Evolutionary conservation across 768 basidiomycete species (phyloP), one percentile per base, ranked within the genome.

Genomic region (Boletellus emodensis): DNA sequence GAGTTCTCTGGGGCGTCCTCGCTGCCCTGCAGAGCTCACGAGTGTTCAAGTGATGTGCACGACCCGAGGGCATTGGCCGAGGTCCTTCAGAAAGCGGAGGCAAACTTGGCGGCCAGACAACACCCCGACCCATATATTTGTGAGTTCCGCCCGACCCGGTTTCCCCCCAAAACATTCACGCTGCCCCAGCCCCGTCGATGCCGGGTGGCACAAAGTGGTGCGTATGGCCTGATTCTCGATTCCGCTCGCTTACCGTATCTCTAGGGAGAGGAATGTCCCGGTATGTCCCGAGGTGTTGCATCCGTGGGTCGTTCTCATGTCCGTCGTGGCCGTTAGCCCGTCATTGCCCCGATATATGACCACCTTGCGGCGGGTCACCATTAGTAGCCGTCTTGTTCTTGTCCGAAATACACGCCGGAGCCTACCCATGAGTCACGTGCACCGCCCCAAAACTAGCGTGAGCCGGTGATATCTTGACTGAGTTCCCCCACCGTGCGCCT

Each of bases 191-290:
- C 51, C 79, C 94, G 41, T 62, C 79, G 36, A 87, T 84, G 67
- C 91, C 92, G 41, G 92, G 88, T 51, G 94, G 94, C 51, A 93
- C 92, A n/a, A 96, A 95, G 72, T 97, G 94, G 94, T 94, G 62
- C 60, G 85, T 80, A 14, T 47, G 28, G 37, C 17, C 18, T 52
- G 7, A 8, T 18, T 40, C 43, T 26, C 14, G 0, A 5, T n/a
- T 17, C 10, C 17, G 24, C 28, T 43, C 14, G 15, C 28, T 45
- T 51, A 28, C 8, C 30, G 6, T 30, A 39, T 11, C 45, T 45
- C 48, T 77, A 80, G 89, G 90, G 90, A 92, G 71, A 84, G 90
- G 52, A 90, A 91, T 64, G 64, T 80, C 53, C 87, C 89, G 55
- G 90, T 91, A 73, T 35, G 84, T 72, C 40, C 63, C 53, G 44